Base-by-base conservation (phyloP, 2,329 filamentous ascomycete species). In the Cladosporium sp. region DNA sequence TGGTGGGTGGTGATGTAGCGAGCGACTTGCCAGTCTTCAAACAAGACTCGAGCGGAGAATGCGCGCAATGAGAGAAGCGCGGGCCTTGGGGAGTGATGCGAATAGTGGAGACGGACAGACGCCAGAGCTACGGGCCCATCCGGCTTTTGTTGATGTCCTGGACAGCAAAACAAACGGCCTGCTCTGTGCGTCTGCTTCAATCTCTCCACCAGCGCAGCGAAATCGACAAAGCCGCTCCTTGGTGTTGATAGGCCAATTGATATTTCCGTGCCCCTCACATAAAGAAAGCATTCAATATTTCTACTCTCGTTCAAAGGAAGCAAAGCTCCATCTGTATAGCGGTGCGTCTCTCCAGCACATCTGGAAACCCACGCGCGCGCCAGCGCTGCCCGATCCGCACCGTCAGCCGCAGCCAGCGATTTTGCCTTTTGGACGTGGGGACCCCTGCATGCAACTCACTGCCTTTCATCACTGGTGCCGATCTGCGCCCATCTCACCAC, bases 361-460 rank as follows among this genome's bases (percentile, higher is more conserved):
- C 21, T 34, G 30, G 32, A 32, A 18, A 57, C 32, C 11, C 26
- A 28, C 48, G 25, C 39, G 25, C 39, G 21, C 48, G 18, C 48
- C 48, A 53, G 25, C 26, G 30, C 30, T 57, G 54, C 54, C 54
- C 54, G 54, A 26, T 26, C 32, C 30, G 21, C 30, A 61, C 58
- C 58, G 58, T 30, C 58, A 61, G 58, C 58, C 58, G 39, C 58
- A 54, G 43, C 58, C 58, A 36, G 39, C n/a, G 39, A 46, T 61
- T 46, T 61, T 51, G 46, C 53, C 58, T 61, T 51, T 61, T 23
- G 51, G 26, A 30, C 51, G 51, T 54, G 51, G 51, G 51, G 30
- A 39, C 60, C 60, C 60, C 60, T 63, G 60, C 54, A 51, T 63
- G 25, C 5, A 43, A 61, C n/a, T n/a, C n/a, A n/a, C n/a, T 61